Evolutionary conservation across 192 early-diverging fungal species (phyloP), one percentile per base, ranked within the genome.

Genomic region (Coemansia aciculifera): DNA sequence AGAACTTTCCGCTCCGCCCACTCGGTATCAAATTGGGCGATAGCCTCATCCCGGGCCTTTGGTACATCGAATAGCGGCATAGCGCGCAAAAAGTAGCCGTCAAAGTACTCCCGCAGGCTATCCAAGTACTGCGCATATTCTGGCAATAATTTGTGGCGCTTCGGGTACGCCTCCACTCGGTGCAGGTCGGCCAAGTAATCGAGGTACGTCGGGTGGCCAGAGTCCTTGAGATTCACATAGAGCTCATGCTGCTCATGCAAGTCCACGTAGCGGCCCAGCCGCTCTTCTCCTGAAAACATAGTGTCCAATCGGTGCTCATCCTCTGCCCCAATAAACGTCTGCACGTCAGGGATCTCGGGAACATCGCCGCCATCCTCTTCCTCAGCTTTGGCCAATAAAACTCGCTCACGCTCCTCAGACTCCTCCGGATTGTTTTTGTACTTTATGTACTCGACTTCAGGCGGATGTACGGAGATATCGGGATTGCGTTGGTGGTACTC

Each of bases 221-320:
- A 62, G 7, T 70, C 81, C 70, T 74, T 90, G 17, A 99, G 74
- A 64, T 97, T 96, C 63, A 95, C 74, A 70, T 92, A 99, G n/a
- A 84, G 81, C 38, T 89, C 87, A 78, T 93, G 88, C 66, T 90
- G 75, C 19, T 78, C 86, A 66, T 98, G 87, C 24, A 99, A 82
- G 73, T 99, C 95, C 74, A 99, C 75, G 62, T 92, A 94, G 43
- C 88, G 85, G 48, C 97, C 95, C 38, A 87, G 62, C 3, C 84
- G 75, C 77, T 99, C 95, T 80, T 99, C 97, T 21, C 94, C 95
- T n/a, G 92, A 93, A 74, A 97, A 98, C 74, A 92, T 83, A 10
- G 86, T 90, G 54, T 99, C 95, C 37, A 98, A 62, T 46, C 62
- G 51, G 7, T 62, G 48, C 61, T 56, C 34, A 19, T 77, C 75